phyloP scores from a whole-genome alignment of 495 filamentous ascomycete species.

The Aspergillus mulundensis region DNA sequence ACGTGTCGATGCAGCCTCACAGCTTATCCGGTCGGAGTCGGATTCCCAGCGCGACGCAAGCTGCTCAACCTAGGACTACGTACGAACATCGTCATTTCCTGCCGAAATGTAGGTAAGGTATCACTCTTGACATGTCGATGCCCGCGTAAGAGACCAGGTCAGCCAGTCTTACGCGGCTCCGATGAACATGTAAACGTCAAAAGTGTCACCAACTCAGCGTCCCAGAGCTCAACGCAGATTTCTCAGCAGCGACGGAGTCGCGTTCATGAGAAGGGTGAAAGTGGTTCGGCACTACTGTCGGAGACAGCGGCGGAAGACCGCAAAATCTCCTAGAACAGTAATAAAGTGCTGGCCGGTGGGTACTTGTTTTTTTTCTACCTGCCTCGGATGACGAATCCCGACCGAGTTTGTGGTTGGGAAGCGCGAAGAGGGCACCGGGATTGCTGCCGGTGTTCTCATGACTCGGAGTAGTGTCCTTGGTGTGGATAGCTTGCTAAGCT shows the following conservation, averaged over 20 bases:
- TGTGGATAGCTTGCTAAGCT: not conserved
- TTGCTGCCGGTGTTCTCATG: not conserved
- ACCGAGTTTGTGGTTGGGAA: not conserved
- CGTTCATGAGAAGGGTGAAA: not conserved
- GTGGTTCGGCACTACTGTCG: constrained; percentile 2
- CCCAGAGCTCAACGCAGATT: not conserved
- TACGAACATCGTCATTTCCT: constrained; percentile 7
- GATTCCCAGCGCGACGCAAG: constrained; percentile 18
- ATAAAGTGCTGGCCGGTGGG: constrained; percentile 1
- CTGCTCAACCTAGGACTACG: constrained; percentile 11
- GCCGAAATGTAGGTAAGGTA: not conserved
- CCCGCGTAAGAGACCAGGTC: not conserved
- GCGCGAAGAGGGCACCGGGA: not conserved
- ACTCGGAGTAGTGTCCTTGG: not conserved
- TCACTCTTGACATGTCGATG: not conserved
- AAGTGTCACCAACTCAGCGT: constrained; percentile 12
- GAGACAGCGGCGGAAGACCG: not conserved
- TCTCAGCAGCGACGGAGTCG: not conserved
- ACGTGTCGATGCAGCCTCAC: constrained; percentile 20
- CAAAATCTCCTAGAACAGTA: constrained; percentile 1
- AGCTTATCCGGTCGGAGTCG: constrained; percentile 11
- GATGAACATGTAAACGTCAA: constrained; percentile 16
- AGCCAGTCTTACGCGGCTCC: constrained; percentile 27
- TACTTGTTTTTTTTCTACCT: constrained; percentile 1
- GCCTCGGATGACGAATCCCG: constrained; percentile 10